Evolutionary conservation across 352 stramenopile genomes (phyloP), one percentile per base, ranked within the genome.

Genomic region (Pelagophyceae sp.): DNA sequence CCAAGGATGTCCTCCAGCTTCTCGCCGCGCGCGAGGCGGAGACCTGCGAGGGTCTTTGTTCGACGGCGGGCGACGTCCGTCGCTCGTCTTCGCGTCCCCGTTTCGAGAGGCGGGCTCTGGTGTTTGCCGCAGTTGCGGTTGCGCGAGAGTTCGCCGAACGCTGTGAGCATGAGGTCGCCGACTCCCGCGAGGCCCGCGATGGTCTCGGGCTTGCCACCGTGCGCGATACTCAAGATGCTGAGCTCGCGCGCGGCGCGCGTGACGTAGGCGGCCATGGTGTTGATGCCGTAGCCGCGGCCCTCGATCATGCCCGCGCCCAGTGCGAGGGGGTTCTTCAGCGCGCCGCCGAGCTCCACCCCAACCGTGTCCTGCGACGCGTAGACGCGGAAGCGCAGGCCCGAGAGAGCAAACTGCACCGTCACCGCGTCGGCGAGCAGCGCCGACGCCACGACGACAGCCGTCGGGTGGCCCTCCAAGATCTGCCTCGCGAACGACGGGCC

Each of bases 251-350:
- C 93, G 65, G 89, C 93, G 72, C 92, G 88, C 29, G 92, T 97
- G 58, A 98, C 90, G 76, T 92, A 93, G 20, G 90, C 92, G 0
- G 94, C 90, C 38, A 96, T 85, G 37, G 93, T 96, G 79, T 98
- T 98, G 81, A 94, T 96, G 60, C 92, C 92, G 65, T 95, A 92
- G 40, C 92, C 93, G 31, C 94, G 88, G 50, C 93, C 94, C 77
- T 96, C 90, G 76, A 96, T 90, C 85, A 97, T 95, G 11, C 94
- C 94, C n/a, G 92, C 91, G 58, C 91, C 94, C 50, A 98, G 96
- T 19, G 94, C 94, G 70, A 98, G 82, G 5, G 92, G 90, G 79
- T 98, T 98, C 85, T 98, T 98, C 38, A 98, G 83, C 17, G 93
- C 92, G 6, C 93, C 94, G 67, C 92, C 91, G 0, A 98, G 81